A percentile compares a stretch with the other conserved stretches of the same genome.
These are phyloP conservation scores for Leishmania mexicana DNA, from an alignment of 208 protist genomes.

Conservation along the genomic window DNA sequence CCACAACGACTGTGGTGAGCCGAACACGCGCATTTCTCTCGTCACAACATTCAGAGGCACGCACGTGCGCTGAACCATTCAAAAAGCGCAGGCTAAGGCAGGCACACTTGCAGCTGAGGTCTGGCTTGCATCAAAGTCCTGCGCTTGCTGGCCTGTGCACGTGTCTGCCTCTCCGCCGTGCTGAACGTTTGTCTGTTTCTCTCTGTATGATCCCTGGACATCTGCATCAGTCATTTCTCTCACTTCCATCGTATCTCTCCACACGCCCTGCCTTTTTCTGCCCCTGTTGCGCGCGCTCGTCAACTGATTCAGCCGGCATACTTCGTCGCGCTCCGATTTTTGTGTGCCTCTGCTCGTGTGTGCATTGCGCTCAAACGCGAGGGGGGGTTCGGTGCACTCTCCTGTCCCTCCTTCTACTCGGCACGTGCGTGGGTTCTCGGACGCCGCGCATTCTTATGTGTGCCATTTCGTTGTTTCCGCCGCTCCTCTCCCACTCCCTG, in stretches of 20 bases:
- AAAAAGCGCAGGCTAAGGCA: not conserved
- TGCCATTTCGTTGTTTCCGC: not conserved
- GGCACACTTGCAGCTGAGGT: too few species aligned
- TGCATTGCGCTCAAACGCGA: not conserved
- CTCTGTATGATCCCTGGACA: not conserved
- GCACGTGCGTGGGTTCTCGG: not conserved
- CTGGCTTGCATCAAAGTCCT: not conserved
- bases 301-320: not conserved
- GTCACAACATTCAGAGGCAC: not conserved
- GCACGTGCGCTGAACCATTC: not conserved
- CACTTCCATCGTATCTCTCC: not conserved
- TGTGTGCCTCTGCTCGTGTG: not conserved
- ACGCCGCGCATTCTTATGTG: not conserved
- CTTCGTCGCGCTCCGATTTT: not conserved
- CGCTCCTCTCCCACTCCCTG: not conserved
- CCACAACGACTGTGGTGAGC: not conserved
- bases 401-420: not conserved
- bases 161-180: not conserved
- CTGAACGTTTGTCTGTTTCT: not conserved
- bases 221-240: not conserved
- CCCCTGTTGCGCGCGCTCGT: not conserved
- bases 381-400: not conserved
- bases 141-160: not conserved
- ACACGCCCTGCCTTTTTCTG: not conserved
- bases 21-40: not conserved